Percentiles rank a stretch among this genome's conserved stretches.
These are phyloP conservation scores for Artemisia argyi DNA, from an alignment of 129 eudicot species.

Conservation along the genomic window DNA sequence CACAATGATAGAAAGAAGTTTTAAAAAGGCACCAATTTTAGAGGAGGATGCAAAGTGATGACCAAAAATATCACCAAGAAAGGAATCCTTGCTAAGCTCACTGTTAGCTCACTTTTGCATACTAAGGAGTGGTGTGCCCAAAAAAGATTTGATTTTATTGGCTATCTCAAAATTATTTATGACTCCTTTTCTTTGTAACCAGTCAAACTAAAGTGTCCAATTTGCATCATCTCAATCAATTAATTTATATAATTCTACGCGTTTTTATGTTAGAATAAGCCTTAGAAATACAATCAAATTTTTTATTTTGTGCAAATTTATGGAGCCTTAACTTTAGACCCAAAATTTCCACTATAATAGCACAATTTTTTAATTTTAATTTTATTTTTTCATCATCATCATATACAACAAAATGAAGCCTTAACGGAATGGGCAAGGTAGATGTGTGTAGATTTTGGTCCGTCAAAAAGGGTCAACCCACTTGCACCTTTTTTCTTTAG, in stretches of 20 bases:
- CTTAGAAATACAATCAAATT: neutral
- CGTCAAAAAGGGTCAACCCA: too few relatives aligned
- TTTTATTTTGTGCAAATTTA: too few relatives aligned
- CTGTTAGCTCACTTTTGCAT: constrained; percentile 39
- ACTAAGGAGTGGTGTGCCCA: constrained; percentile 21
- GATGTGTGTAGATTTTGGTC: too few relatives aligned
- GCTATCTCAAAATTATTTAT: constrained; percentile 17
- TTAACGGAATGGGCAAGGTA: too few relatives aligned
- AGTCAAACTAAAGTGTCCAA: constrained; percentile 34
- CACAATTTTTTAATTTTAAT: too few relatives aligned
- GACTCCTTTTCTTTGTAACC: constrained; percentile 34
- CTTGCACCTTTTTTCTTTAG: too few relatives aligned
- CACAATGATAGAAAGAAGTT: constrained; percentile 18
- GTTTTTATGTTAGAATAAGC: neutral
- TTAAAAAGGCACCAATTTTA: constrained; percentile 24
- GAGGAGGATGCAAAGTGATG: constrained; percentile 42
- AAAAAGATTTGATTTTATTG: constrained; percentile 30
- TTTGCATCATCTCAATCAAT: constrained; percentile 27
- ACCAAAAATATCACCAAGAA: constrained; percentile 34
- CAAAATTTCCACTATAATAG: too few relatives aligned
- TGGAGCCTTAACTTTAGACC: too few relatives aligned
- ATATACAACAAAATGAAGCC: too few relatives aligned
- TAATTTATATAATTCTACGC: neutral
- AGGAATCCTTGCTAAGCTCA: constrained; percentile 27
- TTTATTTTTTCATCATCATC: too few relatives aligned